Base-by-base conservation (phyloP, 805 yeast species). In the Pichia deserticola region DNA sequence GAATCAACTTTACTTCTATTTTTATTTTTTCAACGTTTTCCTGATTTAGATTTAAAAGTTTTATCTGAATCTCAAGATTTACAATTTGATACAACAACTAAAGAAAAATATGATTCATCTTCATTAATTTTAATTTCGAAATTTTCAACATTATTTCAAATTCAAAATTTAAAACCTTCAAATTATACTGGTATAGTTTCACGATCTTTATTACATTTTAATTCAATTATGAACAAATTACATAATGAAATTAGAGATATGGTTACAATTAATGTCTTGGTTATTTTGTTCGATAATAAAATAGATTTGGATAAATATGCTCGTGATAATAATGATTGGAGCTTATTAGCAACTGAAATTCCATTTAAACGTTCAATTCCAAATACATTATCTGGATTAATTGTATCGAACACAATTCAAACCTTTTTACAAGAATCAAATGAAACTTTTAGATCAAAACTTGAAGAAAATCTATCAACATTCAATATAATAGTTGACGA, bases 141-240 rank as follows among this genome's bases (percentile, higher is more conserved):
- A 54, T 63, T 81, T 10, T 67, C 78, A 13, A 64, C 76, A 4
- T 63, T 80, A 5, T 66, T 79, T 37, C 66, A 73, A 20, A 59
- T 74, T 4, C 70, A 74, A 5, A 82, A 82, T 33, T 56, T 70
- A 42, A 71, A 68, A 59, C 79, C 79, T 30, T 71, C 71, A 38
- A 78, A 76, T 45, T 82, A 79, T 66, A 75, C 76, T 42, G 90
- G 90, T 2, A 89, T 89, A 12, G 71, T 88, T 35, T 85, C 88
- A 15, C 77, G 83, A 55, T 75, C 78, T 37, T 69, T 87, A 36
- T 69, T 86, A 44, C 76, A 79, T 41, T 85, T 84, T 62, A 76
- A 89, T 60, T 82, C 89, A 20, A 79, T 80, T 49, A 62, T 84
- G 43, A 74, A 79, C 48, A 76, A 76, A 44, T 63, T 84, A 44